These are phyloP conservation scores for Psilocybe cubensis DNA, from an alignment of 768 basidiomycete species.

Conservation along the genomic window DNA sequence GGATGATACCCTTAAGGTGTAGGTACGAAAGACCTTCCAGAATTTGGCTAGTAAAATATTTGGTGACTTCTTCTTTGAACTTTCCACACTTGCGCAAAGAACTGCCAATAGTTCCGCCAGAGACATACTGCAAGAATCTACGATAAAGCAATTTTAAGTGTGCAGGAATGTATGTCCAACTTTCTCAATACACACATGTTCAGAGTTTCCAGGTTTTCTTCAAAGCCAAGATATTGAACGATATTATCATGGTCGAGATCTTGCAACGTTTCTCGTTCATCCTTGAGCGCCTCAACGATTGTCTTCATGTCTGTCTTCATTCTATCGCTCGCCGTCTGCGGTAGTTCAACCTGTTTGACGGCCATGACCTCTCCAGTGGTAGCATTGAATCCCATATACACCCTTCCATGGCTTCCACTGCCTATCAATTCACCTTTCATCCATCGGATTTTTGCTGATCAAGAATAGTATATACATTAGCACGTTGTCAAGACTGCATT, in stretches of 20 bases:
- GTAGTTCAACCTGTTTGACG: slow-evolving; percentile 94
- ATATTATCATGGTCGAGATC: slow-evolving; percentile 91
- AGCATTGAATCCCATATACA: slow-evolving; percentile 90
- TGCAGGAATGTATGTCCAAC: neutral
- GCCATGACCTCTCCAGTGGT: slow-evolving; percentile 93
- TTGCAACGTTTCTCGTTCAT: slow-evolving; percentile 85
- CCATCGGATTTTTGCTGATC: slow-evolving; percentile 80
- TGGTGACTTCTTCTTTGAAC: slow-evolving; percentile 84
- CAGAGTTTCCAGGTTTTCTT: slow-evolving; percentile 71
- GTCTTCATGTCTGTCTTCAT: slow-evolving; percentile 60
- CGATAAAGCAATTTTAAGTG: slow-evolving; percentile 1
- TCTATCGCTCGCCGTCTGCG: slow-evolving; percentile 72
- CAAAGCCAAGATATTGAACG: slow-evolving; percentile 90
- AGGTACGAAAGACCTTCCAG: slow-evolving; percentile 86
- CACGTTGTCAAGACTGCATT: neutral
- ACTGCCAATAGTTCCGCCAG: slow-evolving; percentile 89
- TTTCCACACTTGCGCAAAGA: slow-evolving; percentile 78
- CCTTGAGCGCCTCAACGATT: slow-evolving; percentile 77
- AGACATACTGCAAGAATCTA: slow-evolving; percentile 95
- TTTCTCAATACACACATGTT: slow-evolving; percentile 64
- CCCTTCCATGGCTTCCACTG: slow-evolving; percentile 90
- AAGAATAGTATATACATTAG: neutral
- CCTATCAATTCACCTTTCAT: slow-evolving; percentile 92
- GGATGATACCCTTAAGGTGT: slow-evolving; percentile 82
- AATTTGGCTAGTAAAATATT: slow-evolving; percentile 86